Conservation (phyloP, 2,329 filamentous ascomycete genomes). For the Scedosporium boydii region DNA sequence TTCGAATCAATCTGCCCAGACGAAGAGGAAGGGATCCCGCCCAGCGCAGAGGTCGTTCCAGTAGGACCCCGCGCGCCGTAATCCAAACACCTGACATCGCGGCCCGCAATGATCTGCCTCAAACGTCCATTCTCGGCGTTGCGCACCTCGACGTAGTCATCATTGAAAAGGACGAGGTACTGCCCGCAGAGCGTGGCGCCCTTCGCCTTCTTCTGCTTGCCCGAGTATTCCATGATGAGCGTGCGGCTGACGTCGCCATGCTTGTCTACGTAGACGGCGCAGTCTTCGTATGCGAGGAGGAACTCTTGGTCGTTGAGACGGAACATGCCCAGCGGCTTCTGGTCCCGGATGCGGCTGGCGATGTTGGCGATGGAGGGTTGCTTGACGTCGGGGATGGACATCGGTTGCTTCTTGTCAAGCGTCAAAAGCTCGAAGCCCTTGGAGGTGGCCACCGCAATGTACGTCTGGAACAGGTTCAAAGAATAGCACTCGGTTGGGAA, state of each 20-base stretch:
- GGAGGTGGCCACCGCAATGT: constrained; percentile 81
- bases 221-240: constrained; percentile 98
- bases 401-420: constrained; percentile 91
- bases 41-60: constrained; percentile 31
- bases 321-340: constrained; percentile 92
- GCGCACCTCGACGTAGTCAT: constrained; percentile 92
- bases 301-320: constrained; percentile 87
- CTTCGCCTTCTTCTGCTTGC: constrained; percentile 67
- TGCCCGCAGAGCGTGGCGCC: constrained; percentile 83
- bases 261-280: constrained; percentile 96
- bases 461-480: constrained; percentile 92
- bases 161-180: constrained; percentile 87
- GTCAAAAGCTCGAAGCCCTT: constrained; percentile 95
- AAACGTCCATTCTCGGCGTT: constrained; percentile 93
- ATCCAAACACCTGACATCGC: constrained; percentile 84
- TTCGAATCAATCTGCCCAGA: constrained; percentile 23
- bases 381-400: constrained; percentile 83
- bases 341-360: constrained; percentile 69
- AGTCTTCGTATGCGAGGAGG: constrained; percentile 87
- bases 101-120: constrained; percentile 85
- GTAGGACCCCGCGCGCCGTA: constrained; percentile 62
- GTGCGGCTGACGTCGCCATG: constrained; percentile 90
- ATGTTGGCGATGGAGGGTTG: constrained; percentile 75
- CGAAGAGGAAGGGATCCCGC: constrained; percentile 3
- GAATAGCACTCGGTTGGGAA: constrained; percentile 91